These are phyloP conservation scores for Cyclanthera cordifolia DNA, from an alignment of 306 rosid genomes.

Conservation along the genomic window DNA sequence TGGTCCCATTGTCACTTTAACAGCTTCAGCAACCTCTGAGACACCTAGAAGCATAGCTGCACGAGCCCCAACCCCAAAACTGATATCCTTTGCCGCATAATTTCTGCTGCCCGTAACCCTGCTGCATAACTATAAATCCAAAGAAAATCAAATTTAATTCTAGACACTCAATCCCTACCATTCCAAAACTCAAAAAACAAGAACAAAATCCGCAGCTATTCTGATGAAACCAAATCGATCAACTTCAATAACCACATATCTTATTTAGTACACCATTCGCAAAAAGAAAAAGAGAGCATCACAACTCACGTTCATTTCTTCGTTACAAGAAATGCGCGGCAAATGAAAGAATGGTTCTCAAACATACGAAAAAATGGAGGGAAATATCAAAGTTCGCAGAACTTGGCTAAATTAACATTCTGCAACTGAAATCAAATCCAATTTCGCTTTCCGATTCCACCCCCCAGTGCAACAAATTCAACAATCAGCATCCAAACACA, in stretches of 20 bases:
- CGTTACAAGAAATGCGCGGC: neutral
- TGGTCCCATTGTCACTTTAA: slow-evolving; percentile 97
- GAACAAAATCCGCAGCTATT: neutral
- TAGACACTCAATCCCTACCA: neutral
- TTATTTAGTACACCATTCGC: too few relatives aligned
- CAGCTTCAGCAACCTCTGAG: slow-evolving; percentile 88
- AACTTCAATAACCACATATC: neutral
- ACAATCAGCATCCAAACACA: neutral
- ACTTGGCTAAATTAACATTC: neutral
- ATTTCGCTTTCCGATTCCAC: neutral
- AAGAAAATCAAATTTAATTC: neutral
- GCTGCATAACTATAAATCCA: slow-evolving; percentile 29
- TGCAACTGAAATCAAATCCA: neutral
- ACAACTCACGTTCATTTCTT: neutral
- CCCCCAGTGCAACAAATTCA: neutral
- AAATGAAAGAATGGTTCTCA: neutral
- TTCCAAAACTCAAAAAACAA: neutral
- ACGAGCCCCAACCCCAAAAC: slow-evolving; percentile 77
- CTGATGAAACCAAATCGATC: neutral
- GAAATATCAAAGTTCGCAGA: neutral
- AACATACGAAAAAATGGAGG: neutral
- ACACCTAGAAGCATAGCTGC: slow-evolving; percentile 84
- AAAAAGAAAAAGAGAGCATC: neutral
- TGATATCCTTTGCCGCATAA: slow-evolving; percentile 72
- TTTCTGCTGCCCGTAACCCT: slow-evolving; percentile 40